These are phyloP conservation scores for Wickerhamomyces chambardii DNA, from an alignment of 805 yeast genomes.

Conservation along the genomic window DNA sequence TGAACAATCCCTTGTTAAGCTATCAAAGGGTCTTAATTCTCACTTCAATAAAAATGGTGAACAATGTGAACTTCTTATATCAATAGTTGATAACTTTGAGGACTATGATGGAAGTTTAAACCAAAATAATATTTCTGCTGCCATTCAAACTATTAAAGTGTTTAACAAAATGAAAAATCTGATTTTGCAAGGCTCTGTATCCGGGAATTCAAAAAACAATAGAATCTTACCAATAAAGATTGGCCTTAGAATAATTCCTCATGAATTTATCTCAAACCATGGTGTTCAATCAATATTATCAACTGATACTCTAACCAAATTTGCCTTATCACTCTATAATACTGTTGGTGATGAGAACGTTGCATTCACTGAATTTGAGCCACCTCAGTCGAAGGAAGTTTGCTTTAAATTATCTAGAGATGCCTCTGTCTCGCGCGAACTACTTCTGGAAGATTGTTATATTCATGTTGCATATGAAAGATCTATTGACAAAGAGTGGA, in stretches of 20 bases:
- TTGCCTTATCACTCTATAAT: slow-evolving; percentile 51
- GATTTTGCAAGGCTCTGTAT: slow-evolving; percentile 19
- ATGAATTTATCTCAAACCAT: slow-evolving; percentile 27
- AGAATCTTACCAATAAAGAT: slow-evolving; percentile 2
- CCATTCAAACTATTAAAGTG: slow-evolving; percentile 35
- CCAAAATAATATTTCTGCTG: slow-evolving; percentile 25
- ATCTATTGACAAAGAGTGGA: slow-evolving; percentile 76
- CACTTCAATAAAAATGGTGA: slow-evolving; percentile 1
- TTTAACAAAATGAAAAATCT: slow-evolving; percentile 36
- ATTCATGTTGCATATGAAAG: slow-evolving; percentile 83
- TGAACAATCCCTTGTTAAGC: not conserved
- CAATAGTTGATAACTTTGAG: slow-evolving; percentile 7
- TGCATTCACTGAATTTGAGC: slow-evolving; percentile 28
- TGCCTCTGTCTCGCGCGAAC: slow-evolving; percentile 20
- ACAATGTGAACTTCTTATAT: slow-evolving; percentile 9
- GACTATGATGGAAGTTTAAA: not conserved
- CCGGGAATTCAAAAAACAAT: slow-evolving; percentile 8
- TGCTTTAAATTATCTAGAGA: slow-evolving; percentile 32
- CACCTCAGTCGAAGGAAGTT: slow-evolving; percentile 32
- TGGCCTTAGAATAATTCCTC: slow-evolving; percentile 29
- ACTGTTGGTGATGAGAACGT: slow-evolving; percentile 32
- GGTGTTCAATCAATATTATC: slow-evolving; percentile 24
- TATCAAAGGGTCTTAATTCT: not conserved
- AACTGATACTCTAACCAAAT: slow-evolving; percentile 25
- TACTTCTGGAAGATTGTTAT: slow-evolving; percentile 61